phyloP scores from a whole-genome alignment of 345 rosid genomes.

The Syzygium oleosum region DNA sequence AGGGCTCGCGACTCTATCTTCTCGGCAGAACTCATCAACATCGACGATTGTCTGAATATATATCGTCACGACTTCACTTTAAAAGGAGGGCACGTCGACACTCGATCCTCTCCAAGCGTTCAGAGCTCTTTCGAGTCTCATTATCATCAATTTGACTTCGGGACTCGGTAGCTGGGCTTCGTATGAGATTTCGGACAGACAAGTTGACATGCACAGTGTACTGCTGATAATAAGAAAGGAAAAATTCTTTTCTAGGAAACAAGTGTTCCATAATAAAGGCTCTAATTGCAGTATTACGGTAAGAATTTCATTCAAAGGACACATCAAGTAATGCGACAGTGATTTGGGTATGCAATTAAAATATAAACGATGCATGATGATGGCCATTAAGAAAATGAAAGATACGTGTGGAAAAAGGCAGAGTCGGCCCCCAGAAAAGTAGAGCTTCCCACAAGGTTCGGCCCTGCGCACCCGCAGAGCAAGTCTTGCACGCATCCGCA shows the following conservation, averaged over 20 bases:
- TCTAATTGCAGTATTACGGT: not conserved
- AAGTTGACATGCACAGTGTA: not conserved
- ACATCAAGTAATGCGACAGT: not conserved
- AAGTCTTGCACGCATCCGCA: not conserved
- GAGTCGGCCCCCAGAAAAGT: not conserved
- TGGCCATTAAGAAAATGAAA: not conserved
- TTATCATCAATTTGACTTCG: not conserved
- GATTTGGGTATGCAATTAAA: not conserved
- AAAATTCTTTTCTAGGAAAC: not conserved
- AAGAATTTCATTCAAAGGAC: not conserved
- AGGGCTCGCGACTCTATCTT: not conserved
- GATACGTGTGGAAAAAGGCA: not conserved
- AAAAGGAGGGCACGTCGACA: not conserved
- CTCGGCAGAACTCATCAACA: not conserved
- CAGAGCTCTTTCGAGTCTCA: not conserved
- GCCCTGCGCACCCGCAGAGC: not conserved
- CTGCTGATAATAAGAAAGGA: not conserved
- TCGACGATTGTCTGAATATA: not conserved
- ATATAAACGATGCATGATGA: not conserved
- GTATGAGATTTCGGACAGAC: not conserved
- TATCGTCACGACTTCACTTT: not conserved
- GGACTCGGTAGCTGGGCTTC: not conserved
- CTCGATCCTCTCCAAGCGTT: not conserved
- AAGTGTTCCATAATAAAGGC: not conserved
- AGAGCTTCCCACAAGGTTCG: not conserved